Evolutionary conservation across 257 asterid species (phyloP).

Genomic region (Nicotiana benthamiana): DNA sequence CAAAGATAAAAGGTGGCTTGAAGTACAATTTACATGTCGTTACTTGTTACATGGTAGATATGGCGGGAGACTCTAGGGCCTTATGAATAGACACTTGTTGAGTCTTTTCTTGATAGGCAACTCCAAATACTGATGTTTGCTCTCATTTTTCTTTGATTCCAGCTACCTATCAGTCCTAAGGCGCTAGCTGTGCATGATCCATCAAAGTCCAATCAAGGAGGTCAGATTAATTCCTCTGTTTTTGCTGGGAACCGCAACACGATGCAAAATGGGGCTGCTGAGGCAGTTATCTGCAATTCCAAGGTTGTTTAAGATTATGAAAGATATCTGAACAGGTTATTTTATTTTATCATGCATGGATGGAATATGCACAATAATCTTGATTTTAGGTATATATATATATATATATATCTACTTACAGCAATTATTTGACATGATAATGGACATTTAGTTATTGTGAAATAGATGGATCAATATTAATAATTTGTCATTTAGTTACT

Average conservation of each 20-base stretch:
- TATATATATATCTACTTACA: not conserved
- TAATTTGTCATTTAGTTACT: not conserved
- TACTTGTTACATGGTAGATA: not conserved
- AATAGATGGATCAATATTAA: not conserved
- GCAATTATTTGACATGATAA: not conserved
- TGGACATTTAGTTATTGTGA: not conserved
- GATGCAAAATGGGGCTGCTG: slow-evolving; percentile 24
- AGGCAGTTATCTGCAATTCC: slow-evolving; percentile 17
- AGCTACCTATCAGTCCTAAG: slow-evolving; percentile 18
- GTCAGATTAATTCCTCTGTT: slow-evolving; percentile 18
- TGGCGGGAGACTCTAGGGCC: not conserved
- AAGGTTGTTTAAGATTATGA: slow-evolving; percentile 33
- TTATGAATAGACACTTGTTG: not conserved
- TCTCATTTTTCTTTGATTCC: slow-evolving; percentile 36
- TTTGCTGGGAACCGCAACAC: slow-evolving; percentile 12
- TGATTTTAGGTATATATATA: not conserved
- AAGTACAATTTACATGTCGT: not conserved
- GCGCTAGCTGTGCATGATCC: slow-evolving; percentile 21
- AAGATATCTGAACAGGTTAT: not conserved
- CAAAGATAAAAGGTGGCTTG: not conserved
- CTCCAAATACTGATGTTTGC: not conserved
- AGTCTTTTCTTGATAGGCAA: not conserved
- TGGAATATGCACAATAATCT: not conserved
- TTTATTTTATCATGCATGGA: not conserved
- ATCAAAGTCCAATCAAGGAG: slow-evolving; percentile 8